phyloP scores from a whole-genome alignment of 495 filamentous ascomycete genomes.

The Penicillium roqueforti region DNA sequence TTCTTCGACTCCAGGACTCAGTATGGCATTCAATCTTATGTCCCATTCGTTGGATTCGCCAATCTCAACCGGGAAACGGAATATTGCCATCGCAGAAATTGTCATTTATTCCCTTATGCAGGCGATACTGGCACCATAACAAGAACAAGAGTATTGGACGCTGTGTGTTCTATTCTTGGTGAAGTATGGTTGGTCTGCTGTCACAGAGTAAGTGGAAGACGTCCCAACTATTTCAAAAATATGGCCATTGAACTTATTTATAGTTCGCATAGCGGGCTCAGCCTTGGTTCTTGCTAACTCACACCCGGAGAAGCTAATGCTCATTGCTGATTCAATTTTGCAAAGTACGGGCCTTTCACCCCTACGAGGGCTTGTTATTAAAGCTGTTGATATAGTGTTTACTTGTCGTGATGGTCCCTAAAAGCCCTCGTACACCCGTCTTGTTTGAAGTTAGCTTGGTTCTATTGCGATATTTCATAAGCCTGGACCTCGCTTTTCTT shows the following conservation, averaged over 20 bases:
- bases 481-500: background rate
- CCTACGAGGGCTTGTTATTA: no score
- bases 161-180: constrained; percentile 30
- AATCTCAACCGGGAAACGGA: constrained; percentile 19
- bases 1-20: background rate
- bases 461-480: constrained; percentile 13
- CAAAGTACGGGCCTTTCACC: constrained; percentile 34
- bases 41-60: constrained; percentile 2
- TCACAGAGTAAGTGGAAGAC: constrained; percentile 22
- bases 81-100: constrained; percentile 30
- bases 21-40: background rate
- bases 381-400: no score
- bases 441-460: constrained; percentile 36
- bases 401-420: no score
- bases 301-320: constrained; percentile 16
- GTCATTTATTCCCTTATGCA: constrained; percentile 26
- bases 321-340: constrained; percentile 25
- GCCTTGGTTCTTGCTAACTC: constrained; percentile 25
- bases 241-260: background rate
- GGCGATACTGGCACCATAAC: constrained; percentile 30
- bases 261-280: constrained; percentile 31
- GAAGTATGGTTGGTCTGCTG: constrained; percentile 28
- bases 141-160: constrained; percentile 20
- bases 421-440: no score
- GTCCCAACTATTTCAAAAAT: background rate